These are phyloP conservation scores for Paramecium biaurelia DNA, from an alignment of 73 alveolate species.

Conservation along the genomic window DNA sequence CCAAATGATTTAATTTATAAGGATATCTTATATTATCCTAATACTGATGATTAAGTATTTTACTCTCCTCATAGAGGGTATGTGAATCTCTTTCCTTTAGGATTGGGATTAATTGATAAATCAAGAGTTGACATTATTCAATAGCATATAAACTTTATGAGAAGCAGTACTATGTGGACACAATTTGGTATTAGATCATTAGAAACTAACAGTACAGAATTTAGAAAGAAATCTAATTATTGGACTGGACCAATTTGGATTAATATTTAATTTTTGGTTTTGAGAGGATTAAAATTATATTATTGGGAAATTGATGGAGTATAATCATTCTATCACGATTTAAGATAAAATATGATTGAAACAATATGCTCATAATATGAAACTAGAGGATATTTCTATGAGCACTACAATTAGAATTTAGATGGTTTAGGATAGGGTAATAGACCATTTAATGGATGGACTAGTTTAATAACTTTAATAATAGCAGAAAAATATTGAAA, in stretches of 20 bases:
- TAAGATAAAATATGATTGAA: slow-evolving; percentile 78
- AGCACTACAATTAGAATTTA: slow-evolving; percentile 76
- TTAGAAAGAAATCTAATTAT: slow-evolving; percentile 88
- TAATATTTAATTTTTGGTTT: slow-evolving; percentile 82
- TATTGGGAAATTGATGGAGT: slow-evolving; percentile 69
- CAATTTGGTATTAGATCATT: slow-evolving; percentile 90
- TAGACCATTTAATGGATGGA: slow-evolving; percentile 97
- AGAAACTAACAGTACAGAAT: slow-evolving; percentile 80
- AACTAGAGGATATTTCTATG: slow-evolving; percentile 81
- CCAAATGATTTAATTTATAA: background rate
- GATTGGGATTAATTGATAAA: slow-evolving; percentile 79
- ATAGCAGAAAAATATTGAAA: slow-evolving; percentile 79
- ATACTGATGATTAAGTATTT: slow-evolving; percentile 54
- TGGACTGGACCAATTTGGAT: slow-evolving; percentile 98
- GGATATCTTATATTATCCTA: background rate
- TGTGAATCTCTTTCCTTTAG: slow-evolving; percentile 91
- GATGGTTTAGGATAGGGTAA: slow-evolving; percentile 82
- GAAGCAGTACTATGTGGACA: slow-evolving; percentile 73
- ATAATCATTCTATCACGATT: slow-evolving; percentile 64
- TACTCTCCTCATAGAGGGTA: slow-evolving; percentile 94
- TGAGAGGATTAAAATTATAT: slow-evolving; percentile 83
- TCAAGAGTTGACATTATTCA: slow-evolving; percentile 63
- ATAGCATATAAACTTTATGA: slow-evolving; percentile 40
- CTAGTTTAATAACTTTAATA: slow-evolving; percentile 79
- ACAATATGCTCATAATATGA: slow-evolving; percentile 81